Base-by-base conservation (phyloP, 495 filamentous ascomycete genomes). In the Neurospora sp. region DNA sequence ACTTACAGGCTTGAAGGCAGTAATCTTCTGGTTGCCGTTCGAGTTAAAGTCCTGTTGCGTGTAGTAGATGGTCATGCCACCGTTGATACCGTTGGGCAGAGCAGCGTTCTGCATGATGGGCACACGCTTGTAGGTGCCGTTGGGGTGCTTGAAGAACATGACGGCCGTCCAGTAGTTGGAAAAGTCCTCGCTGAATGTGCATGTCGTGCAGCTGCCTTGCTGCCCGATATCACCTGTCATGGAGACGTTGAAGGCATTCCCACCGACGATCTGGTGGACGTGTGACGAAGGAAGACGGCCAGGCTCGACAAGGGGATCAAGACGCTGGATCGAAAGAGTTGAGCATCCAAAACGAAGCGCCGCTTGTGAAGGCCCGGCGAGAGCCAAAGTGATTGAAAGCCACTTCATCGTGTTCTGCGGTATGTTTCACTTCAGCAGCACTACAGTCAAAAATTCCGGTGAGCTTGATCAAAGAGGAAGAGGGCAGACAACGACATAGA, bases 51-150 rank as follows among this genome's bases (percentile, higher is more conserved):
- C 80, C 72, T 85, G 81, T 75, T 82, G 80, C 9, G 83, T 83
- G 65, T 85, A 87, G 75, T 87, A 84, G 69, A 85, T 78, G 37
- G 83, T 85, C 80, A 85, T 83, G 68, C 83, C 86, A 12, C 86
- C 84, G 61, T 81, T 83, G 74, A 85, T 85, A 39, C 82, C 81
- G 68, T 80, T 79, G 12, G 83, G 82, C 44, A 85, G 77, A 40
- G 80, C 81, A 37, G 81, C 77, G 73, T 86, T 83, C 61, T 81
- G 79, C 73, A 79, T 80, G 68, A 81, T 77, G 31, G 82, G 81
- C 6, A 86, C 82, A 22, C 79, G 78, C 76, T 83, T 79, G 78
- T 85, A 87, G 42, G 80, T 81, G 47, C 85, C 85, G 75, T 87
- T 87, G 73, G 81, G 75, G 73, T 85, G 80, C 77, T 80, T 81